Conservation (phyloP, 106 monocot species). For the Alisma plantagoaquatica region DNA sequence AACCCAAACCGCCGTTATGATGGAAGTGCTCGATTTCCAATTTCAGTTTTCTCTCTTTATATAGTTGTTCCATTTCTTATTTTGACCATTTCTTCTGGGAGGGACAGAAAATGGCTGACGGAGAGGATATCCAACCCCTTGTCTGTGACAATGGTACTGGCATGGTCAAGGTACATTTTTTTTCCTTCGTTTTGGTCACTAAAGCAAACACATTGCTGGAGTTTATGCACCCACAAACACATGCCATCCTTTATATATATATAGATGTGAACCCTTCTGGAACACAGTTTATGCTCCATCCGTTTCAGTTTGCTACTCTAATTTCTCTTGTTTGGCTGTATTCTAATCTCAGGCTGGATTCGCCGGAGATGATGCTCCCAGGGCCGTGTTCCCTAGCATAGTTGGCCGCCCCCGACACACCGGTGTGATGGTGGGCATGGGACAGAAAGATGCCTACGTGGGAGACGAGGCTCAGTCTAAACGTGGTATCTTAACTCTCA, state of each 20-base stretch:
- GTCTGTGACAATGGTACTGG: constrained; percentile 28
- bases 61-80: no score
- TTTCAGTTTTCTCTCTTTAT: no score
- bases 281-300: no score
- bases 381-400: constrained; percentile 27
- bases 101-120: constrained; percentile 16
- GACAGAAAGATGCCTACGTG: constrained; percentile 28
- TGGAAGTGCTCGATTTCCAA: no score
- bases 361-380: constrained; percentile 28
- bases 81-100: constrained; percentile 6
- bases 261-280: no score
- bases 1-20: no score
- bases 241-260: no score
- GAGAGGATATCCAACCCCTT: constrained; percentile 24
- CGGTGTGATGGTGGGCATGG: constrained; percentile 29
- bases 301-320: no score
- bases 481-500: constrained; percentile 23
- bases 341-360: constrained; percentile 16
- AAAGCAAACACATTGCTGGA: no score
- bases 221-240: no score
- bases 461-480: constrained; percentile 28
- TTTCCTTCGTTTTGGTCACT: no score
- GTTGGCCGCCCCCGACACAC: constrained; percentile 27
- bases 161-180: constrained; percentile 33
- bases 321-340: no score